Percentiles rank a stretch among this genome's conserved stretches.
Evolutionary conservation across 495 filamentous ascomycete species (phyloP).

Genomic region (Annulohypoxylon maeteangense): DNA sequence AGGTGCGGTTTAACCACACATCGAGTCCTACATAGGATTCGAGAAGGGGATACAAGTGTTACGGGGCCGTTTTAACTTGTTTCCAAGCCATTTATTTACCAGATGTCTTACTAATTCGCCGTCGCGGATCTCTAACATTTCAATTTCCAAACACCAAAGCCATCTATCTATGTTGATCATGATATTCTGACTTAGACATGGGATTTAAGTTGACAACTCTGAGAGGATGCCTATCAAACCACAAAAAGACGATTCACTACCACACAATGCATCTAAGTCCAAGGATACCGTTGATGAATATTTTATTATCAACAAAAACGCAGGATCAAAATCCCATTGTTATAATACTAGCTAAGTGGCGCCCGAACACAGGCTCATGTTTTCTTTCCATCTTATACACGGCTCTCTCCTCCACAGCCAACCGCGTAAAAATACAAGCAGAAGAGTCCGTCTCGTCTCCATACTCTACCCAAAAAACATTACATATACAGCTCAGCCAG

Average conservation of each 20-base stretch:
- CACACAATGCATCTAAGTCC: background rate
- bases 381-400: conserved; percentile 2
- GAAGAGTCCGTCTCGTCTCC: too few relatives aligned
- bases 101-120: background rate
- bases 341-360: conserved; percentile 32
- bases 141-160: background rate
- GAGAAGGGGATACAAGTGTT: background rate
- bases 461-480: conserved; percentile 34
- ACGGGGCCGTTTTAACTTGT: background rate
- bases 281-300: background rate
- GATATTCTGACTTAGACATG: background rate
- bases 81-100: background rate
- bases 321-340: background rate
- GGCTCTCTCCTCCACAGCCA: background rate
- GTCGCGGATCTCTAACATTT: background rate
- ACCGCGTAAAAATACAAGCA: conserved; percentile 39
- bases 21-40: background rate
- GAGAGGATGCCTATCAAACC: background rate
- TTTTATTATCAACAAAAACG: conserved; percentile 25
- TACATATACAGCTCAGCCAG: conserved; percentile 26
- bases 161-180: background rate
- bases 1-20: background rate
- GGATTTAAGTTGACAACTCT: background rate
- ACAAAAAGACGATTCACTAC: background rate
- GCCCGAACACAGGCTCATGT: background rate